Percentiles rank a stretch among this genome's conserved stretches.
Evolutionary conservation across 208 protist species (phyloP).

Genomic region (Porcisia hertigi): DNA sequence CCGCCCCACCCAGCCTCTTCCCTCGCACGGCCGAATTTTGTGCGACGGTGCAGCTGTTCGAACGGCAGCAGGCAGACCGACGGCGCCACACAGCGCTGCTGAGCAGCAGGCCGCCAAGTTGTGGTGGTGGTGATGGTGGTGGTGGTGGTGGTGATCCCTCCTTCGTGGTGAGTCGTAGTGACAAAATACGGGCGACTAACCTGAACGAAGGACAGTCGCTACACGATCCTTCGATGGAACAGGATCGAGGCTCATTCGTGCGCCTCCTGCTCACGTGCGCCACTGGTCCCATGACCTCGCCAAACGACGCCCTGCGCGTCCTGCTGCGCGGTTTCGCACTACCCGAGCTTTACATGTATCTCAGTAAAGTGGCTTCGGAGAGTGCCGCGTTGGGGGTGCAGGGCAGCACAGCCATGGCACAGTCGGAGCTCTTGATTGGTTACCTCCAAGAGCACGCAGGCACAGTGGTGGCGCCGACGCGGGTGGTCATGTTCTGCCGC

Average conservation of each 20-base stretch:
- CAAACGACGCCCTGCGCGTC: conserved; percentile 41
- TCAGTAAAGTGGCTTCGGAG: conserved; percentile 63
- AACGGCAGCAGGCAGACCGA: conserved; percentile 1
- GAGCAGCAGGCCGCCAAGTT: neutral
- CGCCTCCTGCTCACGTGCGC: conserved; percentile 58
- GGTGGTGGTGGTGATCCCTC: neutral
- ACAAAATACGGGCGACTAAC: neutral
- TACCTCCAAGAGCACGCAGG: conserved; percentile 66
- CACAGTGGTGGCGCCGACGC: conserved; percentile 49
- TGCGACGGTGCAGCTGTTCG: conserved; percentile 28
- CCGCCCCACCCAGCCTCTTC: conserved; percentile 32
- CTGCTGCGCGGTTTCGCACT: conserved; percentile 68
- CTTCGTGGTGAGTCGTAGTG: neutral
- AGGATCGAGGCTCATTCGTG: conserved; percentile 61
- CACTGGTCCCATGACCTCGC: conserved; percentile 29
- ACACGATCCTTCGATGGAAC: neutral
- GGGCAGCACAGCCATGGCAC: conserved; percentile 59
- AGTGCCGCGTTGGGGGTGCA: conserved; percentile 55
- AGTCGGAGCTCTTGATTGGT: conserved; percentile 62
- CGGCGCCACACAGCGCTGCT: neutral
- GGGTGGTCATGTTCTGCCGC: conserved; percentile 44
- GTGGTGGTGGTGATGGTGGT: neutral
- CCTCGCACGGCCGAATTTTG: conserved; percentile 33
- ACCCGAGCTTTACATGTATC: conserved; percentile 72
- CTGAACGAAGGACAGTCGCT: neutral